Conservation (phyloP, 139 green algal species). For the Ettlia oleoabundans region DNA sequence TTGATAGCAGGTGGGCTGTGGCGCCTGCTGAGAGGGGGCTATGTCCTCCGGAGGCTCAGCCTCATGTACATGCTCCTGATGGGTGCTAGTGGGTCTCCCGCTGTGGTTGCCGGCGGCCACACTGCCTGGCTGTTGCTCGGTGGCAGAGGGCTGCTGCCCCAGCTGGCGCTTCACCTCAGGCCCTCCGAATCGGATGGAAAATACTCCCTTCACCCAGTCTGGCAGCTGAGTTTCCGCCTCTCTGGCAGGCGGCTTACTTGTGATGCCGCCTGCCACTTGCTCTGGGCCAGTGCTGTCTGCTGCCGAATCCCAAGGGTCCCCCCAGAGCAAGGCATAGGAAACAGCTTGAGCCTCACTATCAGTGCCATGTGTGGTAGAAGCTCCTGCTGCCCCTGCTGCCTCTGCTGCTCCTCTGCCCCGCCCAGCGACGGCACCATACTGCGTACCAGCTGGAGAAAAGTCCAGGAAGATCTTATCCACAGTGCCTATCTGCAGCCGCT, state of each 20-base stretch:
- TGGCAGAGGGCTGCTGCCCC: too few species aligned
- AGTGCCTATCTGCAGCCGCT: conserved; percentile 26
- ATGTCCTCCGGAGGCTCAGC: too few species aligned
- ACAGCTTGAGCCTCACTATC: neutral
- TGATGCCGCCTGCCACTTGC: neutral
- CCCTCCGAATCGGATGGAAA: conserved; percentile 36
- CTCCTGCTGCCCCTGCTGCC: neutral
- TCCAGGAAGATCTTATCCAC: conserved; percentile 47
- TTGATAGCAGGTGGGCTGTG: neutral
- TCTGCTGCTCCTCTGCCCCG: neutral
- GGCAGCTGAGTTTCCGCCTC: conserved; percentile 12
- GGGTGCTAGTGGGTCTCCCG: too few species aligned
- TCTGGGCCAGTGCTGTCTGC: neutral
- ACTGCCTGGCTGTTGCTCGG: too few species aligned
- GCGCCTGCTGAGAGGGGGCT: neutral
- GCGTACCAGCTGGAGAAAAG: neutral
- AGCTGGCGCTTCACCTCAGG: conserved; percentile 42
- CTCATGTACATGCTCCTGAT: too few species aligned
- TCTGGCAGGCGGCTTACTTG: too few species aligned
- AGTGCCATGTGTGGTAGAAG: neutral
- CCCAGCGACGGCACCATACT: too few species aligned
- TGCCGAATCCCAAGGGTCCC: neutral
- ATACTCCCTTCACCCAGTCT: conserved; percentile 8
- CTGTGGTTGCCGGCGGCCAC: too few species aligned
- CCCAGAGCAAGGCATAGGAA: conserved; percentile 42